Evolutionary conservation across 179 eudicot species (phyloP).

Genomic region (Amaranthus tricolor): DNA sequence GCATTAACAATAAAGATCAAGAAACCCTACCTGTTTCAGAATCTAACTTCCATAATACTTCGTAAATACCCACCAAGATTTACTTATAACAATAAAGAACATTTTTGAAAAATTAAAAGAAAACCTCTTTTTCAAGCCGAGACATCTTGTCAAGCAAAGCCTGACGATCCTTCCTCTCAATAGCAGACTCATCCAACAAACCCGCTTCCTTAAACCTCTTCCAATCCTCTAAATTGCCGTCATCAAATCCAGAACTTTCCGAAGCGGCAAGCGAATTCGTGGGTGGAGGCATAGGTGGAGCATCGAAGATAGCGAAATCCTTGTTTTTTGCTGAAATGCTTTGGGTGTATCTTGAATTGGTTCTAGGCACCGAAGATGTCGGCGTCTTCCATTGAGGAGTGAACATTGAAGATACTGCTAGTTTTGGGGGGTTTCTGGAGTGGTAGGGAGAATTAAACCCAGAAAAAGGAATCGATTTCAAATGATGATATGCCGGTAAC

Average conservation of each 20-base stretch:
- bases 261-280: conserved; percentile 36
- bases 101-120: background rate
- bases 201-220: conserved; percentile 75
- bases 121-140: conserved; percentile 66
- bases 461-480: background rate
- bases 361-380: conserved; percentile 35
- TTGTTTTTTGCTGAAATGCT: conserved; percentile 45
- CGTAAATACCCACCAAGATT: background rate
- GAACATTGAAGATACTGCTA: conserved; percentile 38
- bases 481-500: background rate
- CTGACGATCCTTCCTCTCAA: conserved; percentile 57
- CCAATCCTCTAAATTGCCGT: conserved; percentile 59
- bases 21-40: background rate
- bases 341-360: background rate
- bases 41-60: background rate
- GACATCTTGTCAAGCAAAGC: conserved; percentile 41
- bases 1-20: too few relatives aligned
- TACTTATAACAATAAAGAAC: background rate
- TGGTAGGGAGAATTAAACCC: background rate
- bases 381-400: conserved; percentile 62
- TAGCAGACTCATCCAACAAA: conserved; percentile 55
- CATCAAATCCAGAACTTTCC: conserved; percentile 9
- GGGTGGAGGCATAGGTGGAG: conserved; percentile 63
- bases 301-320: conserved; percentile 53
- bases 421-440: background rate